These are phyloP conservation scores for Cryptococcus sp. DNA, from an alignment of 1,284 basidiomycete species.

Conservation along the genomic window DNA sequence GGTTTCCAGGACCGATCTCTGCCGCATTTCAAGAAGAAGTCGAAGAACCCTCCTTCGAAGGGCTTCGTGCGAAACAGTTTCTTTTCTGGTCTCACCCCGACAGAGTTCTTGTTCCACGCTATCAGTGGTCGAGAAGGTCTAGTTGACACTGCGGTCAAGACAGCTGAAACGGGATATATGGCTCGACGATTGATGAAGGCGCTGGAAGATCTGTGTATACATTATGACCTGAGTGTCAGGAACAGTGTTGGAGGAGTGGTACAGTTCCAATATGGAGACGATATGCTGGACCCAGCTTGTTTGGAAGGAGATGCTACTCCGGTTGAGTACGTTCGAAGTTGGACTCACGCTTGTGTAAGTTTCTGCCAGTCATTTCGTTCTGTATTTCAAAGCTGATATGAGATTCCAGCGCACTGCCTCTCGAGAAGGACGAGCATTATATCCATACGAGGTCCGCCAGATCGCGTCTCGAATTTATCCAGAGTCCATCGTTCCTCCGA, in stretches of 20 bases:
- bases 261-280: constrained; percentile 96
- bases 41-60: constrained; percentile 94
- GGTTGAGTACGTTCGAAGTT: constrained; percentile 82
- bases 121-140: constrained; percentile 98
- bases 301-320: constrained; percentile 92
- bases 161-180: constrained; percentile 99
- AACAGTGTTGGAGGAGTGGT: constrained; percentile 97
- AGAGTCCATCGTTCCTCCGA: constrained; percentile 15
- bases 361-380: background rate
- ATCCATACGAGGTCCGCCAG: constrained; percentile 85
- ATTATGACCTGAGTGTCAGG: constrained; percentile 96
- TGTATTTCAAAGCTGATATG: background rate
- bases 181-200: constrained; percentile 98
- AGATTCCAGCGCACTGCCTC: constrained; percentile 59
- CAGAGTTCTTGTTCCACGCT: constrained; percentile 98
- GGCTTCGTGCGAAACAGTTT: constrained; percentile 98
- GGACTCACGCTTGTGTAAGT: constrained; percentile 82
- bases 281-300: constrained; percentile 95
- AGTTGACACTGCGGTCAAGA: constrained; percentile 99
- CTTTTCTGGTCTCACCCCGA: constrained; percentile 89
- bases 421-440: constrained; percentile 63
- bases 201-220: constrained; percentile 92
- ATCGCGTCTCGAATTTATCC: constrained; percentile 63
- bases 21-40: constrained; percentile 98
- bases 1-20: constrained; percentile 99